These are phyloP conservation scores for Penicillium glabrum DNA, from an alignment of 2,329 filamentous ascomycete genomes.

Conservation along the genomic window DNA sequence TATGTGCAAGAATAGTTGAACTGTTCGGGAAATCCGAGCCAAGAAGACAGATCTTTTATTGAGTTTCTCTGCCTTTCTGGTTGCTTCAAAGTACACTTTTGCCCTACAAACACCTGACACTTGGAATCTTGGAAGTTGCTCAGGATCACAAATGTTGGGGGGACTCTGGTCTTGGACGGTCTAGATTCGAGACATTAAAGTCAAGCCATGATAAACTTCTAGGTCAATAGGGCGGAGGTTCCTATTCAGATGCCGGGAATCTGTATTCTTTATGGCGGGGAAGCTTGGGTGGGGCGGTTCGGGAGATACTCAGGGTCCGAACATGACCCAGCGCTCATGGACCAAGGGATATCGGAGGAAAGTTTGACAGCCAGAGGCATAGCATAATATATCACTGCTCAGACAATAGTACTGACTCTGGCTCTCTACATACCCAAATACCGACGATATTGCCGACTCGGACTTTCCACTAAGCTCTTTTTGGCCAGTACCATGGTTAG, in stretches of 20 bases:
- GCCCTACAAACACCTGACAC: too few relatives aligned
- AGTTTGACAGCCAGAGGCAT: not conserved
- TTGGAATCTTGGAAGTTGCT: too few relatives aligned
- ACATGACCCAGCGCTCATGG: not conserved
- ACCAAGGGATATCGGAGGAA: not conserved
- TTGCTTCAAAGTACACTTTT: not conserved
- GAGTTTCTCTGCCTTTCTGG: not conserved
- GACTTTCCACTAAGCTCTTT: not conserved
- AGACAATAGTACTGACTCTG: not conserved
- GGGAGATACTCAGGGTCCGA: not conserved
- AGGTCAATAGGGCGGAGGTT: not conserved
- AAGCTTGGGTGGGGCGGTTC: not conserved
- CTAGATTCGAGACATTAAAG: not conserved
- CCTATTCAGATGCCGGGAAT: not conserved
- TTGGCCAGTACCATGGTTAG: not conserved
- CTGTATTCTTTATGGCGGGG: not conserved
- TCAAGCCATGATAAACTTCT: not conserved
- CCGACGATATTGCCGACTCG: not conserved
- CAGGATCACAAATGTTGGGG: too few relatives aligned
- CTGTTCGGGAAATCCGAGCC: not conserved
- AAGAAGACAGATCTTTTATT: not conserved
- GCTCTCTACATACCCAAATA: not conserved
- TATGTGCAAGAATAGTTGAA: not conserved
- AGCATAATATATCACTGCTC: rapidly evolving
- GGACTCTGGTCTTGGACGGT: too few relatives aligned